Percentiles rank a stretch among this genome's conserved stretches.
phyloP scores from a whole-genome alignment of 805 yeast genomes.

The Metahyphopichia silvanorum region DNA sequence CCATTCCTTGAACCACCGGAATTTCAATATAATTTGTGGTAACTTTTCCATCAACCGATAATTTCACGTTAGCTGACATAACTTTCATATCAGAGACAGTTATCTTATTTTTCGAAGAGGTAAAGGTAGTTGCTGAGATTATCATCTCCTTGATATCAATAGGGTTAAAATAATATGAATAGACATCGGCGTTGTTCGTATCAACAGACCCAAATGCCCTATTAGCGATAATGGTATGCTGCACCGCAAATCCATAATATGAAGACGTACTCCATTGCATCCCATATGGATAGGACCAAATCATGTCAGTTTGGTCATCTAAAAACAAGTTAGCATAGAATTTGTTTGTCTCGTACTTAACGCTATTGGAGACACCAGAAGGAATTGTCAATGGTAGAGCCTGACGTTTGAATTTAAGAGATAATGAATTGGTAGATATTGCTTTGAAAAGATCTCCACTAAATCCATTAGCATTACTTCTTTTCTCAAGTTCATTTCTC shows the following conservation, averaged over 20 bases:
- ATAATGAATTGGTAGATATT: constrained; percentile 1
- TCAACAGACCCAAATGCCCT: constrained; percentile 40
- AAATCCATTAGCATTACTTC: constrained; percentile 3
- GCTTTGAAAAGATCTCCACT: constrained; percentile 3
- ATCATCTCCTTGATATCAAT: constrained; percentile 46
- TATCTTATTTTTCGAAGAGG: neutral
- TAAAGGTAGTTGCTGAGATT: constrained; percentile 24
- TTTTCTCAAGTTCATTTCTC: too few relatives aligned
- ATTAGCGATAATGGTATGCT: constrained; percentile 42
- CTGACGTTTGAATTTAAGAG: neutral
- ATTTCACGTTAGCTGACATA: constrained; percentile 42
- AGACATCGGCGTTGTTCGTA: constrained; percentile 30
- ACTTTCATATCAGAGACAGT: constrained; percentile 24
- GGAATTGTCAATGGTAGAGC: constrained; percentile 12
- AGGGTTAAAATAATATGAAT: constrained; percentile 48
- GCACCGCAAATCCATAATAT: constrained; percentile 47
- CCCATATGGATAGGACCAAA: constrained; percentile 57
- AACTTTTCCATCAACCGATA: constrained; percentile 15
- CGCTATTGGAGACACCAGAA: constrained; percentile 11
- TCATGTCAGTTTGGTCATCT: constrained; percentile 45
- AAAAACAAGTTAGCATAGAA: constrained; percentile 60
- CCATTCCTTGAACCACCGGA: constrained; percentile 61
- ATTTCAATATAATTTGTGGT: constrained; percentile 33
- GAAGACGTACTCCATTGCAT: neutral
- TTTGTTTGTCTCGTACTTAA: constrained; percentile 48